Base-by-base conservation (phyloP, 805 yeast species). In the Myxozyma sirexii region DNA sequence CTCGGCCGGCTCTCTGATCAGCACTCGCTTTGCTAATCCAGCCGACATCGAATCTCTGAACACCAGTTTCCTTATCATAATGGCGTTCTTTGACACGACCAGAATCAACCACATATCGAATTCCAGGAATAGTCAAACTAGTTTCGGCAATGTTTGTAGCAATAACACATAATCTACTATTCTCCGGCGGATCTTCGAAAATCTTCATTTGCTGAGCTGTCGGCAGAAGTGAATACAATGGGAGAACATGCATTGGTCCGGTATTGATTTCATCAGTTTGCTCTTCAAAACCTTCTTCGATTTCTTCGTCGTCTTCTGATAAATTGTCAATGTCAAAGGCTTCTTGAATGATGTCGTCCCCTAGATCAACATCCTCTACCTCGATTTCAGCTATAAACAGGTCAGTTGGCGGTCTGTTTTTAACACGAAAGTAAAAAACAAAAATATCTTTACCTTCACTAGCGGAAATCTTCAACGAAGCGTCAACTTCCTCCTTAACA, bases 81-180 rank as follows among this genome's bases (percentile, higher is more conserved):
- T 83, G 84, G 55, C 97, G 81, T 71, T 93, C 97, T 69, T 94
- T 94, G 0, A 96, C 81, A 63, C 98, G 82, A 24, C 99, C 99
- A 74, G 96, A 84, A 73, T 94, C 99, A 49, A 94, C 89, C 37
- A 94, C 99, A 70, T 94, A 94, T 59, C 96, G 79, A 39, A 96
- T 88, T 8, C 96, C 96, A 0, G 99, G 99, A 67, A 94, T 94
- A 0, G 99, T 94, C 71, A 94, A 80, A 0, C 97, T 91, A 0
- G 99, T 94, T 73, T 94, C 99, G 0, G 99, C 99, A 58, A 94
- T 96, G 71, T 94, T 94, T 1, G 99, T 94, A 4, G 99, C 97
- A 33, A 94, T 90, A 41, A 94, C 87, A 77, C 97, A 91, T 8
- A 94, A 73, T 68, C 99, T 80, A 42, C 91, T 81, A 3, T 96